These are phyloP conservation scores for Corymbia citriodora DNA, from an alignment of 441 rosid genomes.

Conservation along the genomic window DNA sequence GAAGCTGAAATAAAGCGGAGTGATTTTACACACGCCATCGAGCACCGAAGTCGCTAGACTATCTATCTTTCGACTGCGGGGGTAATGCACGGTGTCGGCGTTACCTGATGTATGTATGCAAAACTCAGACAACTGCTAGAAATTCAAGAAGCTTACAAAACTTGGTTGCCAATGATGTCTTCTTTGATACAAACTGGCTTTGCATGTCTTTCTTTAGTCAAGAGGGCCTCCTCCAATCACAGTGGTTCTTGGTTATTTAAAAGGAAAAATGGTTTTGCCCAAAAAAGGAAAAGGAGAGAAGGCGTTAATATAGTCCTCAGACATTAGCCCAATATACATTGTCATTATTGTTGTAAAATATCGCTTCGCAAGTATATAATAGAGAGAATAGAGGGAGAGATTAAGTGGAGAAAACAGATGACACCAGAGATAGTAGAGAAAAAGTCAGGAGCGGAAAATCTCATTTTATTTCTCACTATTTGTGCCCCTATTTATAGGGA, in stretches of 20 bases:
- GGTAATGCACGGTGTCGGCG: neutral
- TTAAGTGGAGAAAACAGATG: too few relatives aligned
- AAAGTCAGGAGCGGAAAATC: too few relatives aligned
- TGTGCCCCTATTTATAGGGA: too few relatives aligned
- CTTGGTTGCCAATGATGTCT: neutral
- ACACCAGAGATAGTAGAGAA: too few relatives aligned
- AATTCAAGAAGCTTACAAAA: neutral
- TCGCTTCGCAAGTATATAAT: too few relatives aligned
- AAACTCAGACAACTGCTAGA: neutral
- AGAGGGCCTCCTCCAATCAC: too few relatives aligned
- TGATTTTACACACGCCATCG: neutral
- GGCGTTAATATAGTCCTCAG: accelerated
- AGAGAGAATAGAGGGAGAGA: too few relatives aligned
- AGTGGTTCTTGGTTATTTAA: neutral
- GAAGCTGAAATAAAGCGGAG: neutral
- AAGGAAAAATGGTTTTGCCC: neutral
- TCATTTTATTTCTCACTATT: too few relatives aligned
- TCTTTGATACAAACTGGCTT: neutral
- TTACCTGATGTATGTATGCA: neutral
- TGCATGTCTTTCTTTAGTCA: neutral
- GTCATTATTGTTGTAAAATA: too few relatives aligned
- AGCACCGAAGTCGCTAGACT: neutral
- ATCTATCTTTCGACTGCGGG: neutral
- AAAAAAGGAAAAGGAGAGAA: neutral
- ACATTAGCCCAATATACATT: neutral